Conservation (phyloP, 768 basidiomycete genomes). For the Neoboletus brunneissimus region DNA sequence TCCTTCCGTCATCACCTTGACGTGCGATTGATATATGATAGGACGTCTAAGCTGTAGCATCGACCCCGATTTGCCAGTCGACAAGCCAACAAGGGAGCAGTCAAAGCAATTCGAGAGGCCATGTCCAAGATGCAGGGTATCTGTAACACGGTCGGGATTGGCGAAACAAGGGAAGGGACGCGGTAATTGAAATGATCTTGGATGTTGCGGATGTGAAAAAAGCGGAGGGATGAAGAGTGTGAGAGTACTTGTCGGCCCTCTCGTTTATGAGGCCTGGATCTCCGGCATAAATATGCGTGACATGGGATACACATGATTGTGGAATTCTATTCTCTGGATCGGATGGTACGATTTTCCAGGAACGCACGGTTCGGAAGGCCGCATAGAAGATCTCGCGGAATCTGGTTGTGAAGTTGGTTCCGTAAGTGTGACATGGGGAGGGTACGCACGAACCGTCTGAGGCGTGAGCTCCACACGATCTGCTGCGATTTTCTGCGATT, state of each 20-base stretch:
- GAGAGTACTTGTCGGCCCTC: neutral
- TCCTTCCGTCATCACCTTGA: neutral
- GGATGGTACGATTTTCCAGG: neutral
- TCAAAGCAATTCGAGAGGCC: neutral
- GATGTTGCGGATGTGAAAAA: neutral
- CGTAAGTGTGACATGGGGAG: neutral
- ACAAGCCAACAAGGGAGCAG: neutral
- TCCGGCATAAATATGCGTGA: neutral
- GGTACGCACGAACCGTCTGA: neutral
- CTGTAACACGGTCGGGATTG: neutral
- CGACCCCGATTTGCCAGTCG: neutral
- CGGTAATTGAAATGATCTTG: neutral
- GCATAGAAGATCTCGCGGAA: neutral
- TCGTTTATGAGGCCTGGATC: neutral
- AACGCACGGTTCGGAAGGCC: neutral
- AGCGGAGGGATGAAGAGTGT: neutral
- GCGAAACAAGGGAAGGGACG: slow-evolving; percentile 1
- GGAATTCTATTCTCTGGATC: neutral
- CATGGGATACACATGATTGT: neutral
- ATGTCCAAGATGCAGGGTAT: slow-evolving; percentile 4
- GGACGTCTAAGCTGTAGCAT: neutral
- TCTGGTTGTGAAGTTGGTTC: neutral
- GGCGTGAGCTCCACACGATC: neutral
- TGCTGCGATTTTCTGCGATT: neutral
- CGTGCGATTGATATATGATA: neutral